Evolutionary conservation across 2,329 filamentous ascomycete species (phyloP).

Genomic region (Epichloe coenophiala): DNA sequence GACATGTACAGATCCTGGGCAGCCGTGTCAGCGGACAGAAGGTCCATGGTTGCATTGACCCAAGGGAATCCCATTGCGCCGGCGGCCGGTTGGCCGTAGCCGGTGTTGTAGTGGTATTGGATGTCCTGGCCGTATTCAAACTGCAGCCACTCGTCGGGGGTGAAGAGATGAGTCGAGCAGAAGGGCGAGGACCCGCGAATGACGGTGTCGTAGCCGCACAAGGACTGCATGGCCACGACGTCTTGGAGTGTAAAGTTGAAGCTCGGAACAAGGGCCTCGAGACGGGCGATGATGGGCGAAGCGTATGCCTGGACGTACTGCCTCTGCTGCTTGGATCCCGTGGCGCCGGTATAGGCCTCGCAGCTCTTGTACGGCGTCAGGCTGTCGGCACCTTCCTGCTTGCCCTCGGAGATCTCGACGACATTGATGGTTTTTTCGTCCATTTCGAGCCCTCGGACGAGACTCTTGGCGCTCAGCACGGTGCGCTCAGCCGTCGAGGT

Average conservation of each 20-base stretch:
- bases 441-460: constrained; percentile 42
- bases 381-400: constrained; percentile 42
- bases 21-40: constrained; percentile 27
- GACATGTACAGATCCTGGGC: constrained; percentile 50
- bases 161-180: constrained; percentile 45
- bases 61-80: constrained; percentile 52
- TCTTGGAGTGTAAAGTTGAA: constrained; percentile 53
- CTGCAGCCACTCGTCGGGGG: constrained; percentile 48
- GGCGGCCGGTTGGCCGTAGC: constrained; percentile 46
- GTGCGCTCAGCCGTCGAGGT: constrained; percentile 50
- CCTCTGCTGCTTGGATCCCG: constrained; percentile 40
- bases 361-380: constrained; percentile 54
- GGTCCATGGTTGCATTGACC: constrained; percentile 45
- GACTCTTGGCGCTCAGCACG: constrained; percentile 40
- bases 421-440: constrained; percentile 40
- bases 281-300: constrained; percentile 42
- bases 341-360: constrained; percentile 44
- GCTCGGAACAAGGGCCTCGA: constrained; percentile 34
- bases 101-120: constrained; percentile 51
- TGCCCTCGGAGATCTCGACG: constrained; percentile 40
- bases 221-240: constrained; percentile 51
- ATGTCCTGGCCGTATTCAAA: constrained; percentile 54
- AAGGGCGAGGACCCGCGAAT: constrained; percentile 48
- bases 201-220: constrained; percentile 53
- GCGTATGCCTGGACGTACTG: constrained; percentile 42